Evolutionary conservation across 1,284 basidiomycete genomes (phyloP).

Genomic region (Peniophora sp.): DNA sequence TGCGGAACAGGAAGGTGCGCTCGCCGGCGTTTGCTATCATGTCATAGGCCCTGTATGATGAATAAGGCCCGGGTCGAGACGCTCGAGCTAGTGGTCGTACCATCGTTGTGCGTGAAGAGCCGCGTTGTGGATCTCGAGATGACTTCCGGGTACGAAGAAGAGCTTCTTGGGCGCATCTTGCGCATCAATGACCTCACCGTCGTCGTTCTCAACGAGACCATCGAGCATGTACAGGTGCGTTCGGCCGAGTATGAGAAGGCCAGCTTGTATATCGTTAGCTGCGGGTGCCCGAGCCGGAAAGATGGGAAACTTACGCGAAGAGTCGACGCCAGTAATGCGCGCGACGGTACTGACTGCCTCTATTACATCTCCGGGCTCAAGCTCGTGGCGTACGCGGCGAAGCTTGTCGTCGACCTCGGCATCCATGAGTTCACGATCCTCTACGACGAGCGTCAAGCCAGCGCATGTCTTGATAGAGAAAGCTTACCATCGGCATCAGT

Average conservation of each 20-base stretch:
- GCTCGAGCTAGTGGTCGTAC: constrained; percentile 31
- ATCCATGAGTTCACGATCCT: constrained; percentile 53
- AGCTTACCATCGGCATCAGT: constrained; percentile 53
- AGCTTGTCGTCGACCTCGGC: constrained; percentile 75
- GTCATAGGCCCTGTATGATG: constrained; percentile 60
- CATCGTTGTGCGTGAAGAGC: constrained; percentile 72
- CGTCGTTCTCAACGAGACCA: constrained; percentile 82
- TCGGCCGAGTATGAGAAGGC: constrained; percentile 79
- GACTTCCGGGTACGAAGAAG: constrained; percentile 80
- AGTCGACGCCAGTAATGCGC: constrained; percentile 81
- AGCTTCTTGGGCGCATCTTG: constrained; percentile 79
- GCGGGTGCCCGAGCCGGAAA: neutral
- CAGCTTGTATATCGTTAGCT: constrained; percentile 39
- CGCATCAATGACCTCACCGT: constrained; percentile 86
- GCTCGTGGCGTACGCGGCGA: constrained; percentile 71
- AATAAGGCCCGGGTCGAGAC: constrained; percentile 5
- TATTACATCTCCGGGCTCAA: constrained; percentile 86
- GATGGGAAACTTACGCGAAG: constrained; percentile 60
- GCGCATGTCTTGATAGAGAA: neutral
- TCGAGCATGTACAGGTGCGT: constrained; percentile 89
- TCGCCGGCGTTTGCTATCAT: constrained; percentile 76
- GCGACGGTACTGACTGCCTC: constrained; percentile 86
- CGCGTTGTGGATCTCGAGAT: constrained; percentile 69
- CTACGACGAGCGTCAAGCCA: constrained; percentile 4
- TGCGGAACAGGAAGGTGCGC: constrained; percentile 82